A percentile compares a stretch with the other conserved stretches of the same genome.
phyloP scores from a whole-genome alignment of 2,329 filamentous ascomycete species.

The Xylariaceae sp. region DNA sequence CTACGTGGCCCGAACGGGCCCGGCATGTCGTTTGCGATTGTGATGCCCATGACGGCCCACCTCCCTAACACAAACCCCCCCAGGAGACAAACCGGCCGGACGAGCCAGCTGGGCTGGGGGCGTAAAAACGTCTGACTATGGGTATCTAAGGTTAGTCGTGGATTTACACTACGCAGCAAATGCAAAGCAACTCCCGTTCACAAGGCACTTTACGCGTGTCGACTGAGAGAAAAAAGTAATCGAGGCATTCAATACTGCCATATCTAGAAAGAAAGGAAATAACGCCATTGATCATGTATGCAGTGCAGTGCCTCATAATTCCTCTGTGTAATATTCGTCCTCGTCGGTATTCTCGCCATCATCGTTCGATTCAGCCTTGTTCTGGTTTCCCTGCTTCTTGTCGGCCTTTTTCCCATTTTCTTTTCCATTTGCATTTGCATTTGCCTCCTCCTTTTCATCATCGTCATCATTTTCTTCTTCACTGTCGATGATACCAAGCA shows the following conservation, averaged over 20 bases:
- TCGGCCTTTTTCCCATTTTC: not conserved
- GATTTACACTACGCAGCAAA: too few species aligned
- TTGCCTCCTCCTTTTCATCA: constrained; percentile 23
- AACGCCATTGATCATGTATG: constrained; percentile 23
- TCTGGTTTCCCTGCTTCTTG: constrained; percentile 11
- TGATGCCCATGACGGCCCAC: too few species aligned
- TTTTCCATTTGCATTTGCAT: not conserved
- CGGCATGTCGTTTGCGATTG: not conserved
- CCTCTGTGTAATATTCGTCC: constrained; percentile 44
- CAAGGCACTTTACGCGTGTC: not conserved
- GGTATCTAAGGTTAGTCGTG: too few species aligned
- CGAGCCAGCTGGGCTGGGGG: too few species aligned
- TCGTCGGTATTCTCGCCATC: constrained; percentile 12
- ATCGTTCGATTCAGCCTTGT: not conserved
- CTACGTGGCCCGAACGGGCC: not conserved
- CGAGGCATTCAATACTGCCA: not conserved
- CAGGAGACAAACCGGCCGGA: too few species aligned
- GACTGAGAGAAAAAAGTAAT: not conserved
- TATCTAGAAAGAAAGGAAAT: not conserved
- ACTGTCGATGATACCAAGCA: constrained; percentile 62
- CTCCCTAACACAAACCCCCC: too few species aligned
- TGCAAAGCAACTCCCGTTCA: not conserved
- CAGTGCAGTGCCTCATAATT: constrained; percentile 37
- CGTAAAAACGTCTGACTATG: too few species aligned
- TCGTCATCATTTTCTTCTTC: constrained; percentile 47